Evolutionary conservation across 257 asterid species (phyloP), one percentile per base, ranked within the genome.

Genomic region (Mentha longifolia): DNA sequence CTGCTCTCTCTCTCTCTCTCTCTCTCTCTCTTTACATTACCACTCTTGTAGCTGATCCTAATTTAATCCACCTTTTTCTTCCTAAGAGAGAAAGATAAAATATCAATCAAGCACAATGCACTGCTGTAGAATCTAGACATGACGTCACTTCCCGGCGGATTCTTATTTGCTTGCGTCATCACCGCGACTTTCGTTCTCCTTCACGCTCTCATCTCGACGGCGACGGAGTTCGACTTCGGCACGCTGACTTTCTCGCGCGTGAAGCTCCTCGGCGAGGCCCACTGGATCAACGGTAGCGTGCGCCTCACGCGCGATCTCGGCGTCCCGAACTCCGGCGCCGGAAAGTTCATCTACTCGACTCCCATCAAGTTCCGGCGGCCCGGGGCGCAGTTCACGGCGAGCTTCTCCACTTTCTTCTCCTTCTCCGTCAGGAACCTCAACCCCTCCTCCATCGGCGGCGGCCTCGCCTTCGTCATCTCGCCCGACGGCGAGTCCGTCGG

Each of bases 361-460:
- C 96, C 98, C 17, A 72, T 92, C 68, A 82, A 66, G 46, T 78
- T 92, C 78, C 79, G 87, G 70, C 87, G 66, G 16, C 82, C 88
- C 2, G 96, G 79, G 15, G 11, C 30, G 0, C 66, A 43, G 14
- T n/a, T 25, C 13, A 81, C 83, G 58, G 96, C 84, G 17, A 89
- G 88, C 69, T 92, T 92, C 87, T 86, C 96, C 1, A 81, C 96
- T 4, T 92, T 89, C 80, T 92, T 92, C 84, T 82, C 98, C 3
- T 89, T 92, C 76, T 89, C 96, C 1, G 72, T 92, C 35, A 37
- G 71, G 0, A 89, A 92, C 64, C 55, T 89, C 69, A 92, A 92
- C 76, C 98, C 96, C 2, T 82, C 92, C 0, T 92, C 98, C 45
- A 84, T 92, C 64, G 98, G 98, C 49, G 96, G 96, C 25, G 98